Base-by-base conservation (phyloP, 2,329 filamentous ascomycete genomes). In the Neoascochyta sp. region DNA sequence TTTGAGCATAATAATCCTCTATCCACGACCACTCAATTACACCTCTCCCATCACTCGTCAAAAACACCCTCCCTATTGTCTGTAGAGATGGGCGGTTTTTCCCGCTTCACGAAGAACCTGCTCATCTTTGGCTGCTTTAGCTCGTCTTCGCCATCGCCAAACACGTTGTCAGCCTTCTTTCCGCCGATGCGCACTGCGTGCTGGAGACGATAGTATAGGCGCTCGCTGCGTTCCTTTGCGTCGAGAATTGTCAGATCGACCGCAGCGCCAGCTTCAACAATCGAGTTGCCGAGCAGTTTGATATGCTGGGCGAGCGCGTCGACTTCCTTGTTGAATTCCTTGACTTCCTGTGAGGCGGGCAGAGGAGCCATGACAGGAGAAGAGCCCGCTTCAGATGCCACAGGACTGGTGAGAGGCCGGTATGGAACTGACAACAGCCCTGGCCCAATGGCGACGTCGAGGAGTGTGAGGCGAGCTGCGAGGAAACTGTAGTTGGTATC, bases 381-480 rank as follows among this genome's bases (percentile, higher is more conserved):
- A 43, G 50, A 45, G 47, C 38, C 45, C 16, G 32, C 28, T 23
- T 41, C 44, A 7, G 38, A 64, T 29, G 21, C 42, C 34, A 29
- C 25, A 13, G 47, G 58, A 35, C 43, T 57, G 32, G 47, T 32
- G 34, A 45, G 34, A 9, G 62, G 60, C 16, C 49, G 36, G 22
- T 51, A 59, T 6, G 57, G 54, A 0, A 60, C 52, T 4, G 30
- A 35, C 11, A 52, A 46, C 25, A 63, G 64, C 2, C 75, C 85
- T 35, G 81, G 76, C 37, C 86, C 85, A 29, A 95, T 70, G 10
- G 78, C 81, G 21, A 86, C 75, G 52, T 92, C 82, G 4, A 95
- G 73, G 12, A 93, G 73, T 3, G 73, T 64, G 3, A 85, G 68
- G 10, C 79, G 70, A 3, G 83, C 79, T 18, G 73, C 69, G 2